Conservation (phyloP, 768 basidiomycete species). For the Mycena latifolia region DNA sequence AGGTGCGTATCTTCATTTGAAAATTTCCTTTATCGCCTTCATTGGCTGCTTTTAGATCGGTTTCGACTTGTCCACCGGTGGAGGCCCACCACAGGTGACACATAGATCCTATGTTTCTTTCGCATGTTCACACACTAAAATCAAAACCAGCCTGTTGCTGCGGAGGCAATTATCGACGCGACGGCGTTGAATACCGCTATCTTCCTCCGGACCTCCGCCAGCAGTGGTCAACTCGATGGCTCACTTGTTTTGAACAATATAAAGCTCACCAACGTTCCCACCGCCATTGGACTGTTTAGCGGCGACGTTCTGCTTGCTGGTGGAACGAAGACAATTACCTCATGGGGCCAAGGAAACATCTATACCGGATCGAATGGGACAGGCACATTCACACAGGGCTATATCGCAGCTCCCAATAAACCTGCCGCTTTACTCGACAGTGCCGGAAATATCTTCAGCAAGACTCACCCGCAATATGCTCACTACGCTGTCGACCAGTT, state of each 20-base stretch:
- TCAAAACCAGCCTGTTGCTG: slow-evolving; percentile 63
- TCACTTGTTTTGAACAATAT: slow-evolving; percentile 78
- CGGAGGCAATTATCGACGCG: slow-evolving; percentile 74
- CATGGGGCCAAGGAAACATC: slow-evolving; percentile 86
- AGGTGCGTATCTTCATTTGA: slow-evolving; percentile 40
- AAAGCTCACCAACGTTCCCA: slow-evolving; percentile 68
- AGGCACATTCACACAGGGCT: slow-evolving; percentile 63
- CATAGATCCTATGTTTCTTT: background rate
- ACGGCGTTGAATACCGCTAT: slow-evolving; percentile 69
- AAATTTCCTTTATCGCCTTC: slow-evolving; percentile 14
- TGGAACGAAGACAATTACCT: slow-evolving; percentile 69
- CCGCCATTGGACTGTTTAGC: slow-evolving; percentile 67
- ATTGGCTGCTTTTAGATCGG: slow-evolving; percentile 55
- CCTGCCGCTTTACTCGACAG: slow-evolving; percentile 68
- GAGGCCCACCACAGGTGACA: slow-evolving; percentile 55
- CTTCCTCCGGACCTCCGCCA: slow-evolving; percentile 69
- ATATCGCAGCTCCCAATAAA: slow-evolving; percentile 64
- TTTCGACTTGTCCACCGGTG: slow-evolving; percentile 69
- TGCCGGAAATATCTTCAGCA: slow-evolving; percentile 73
- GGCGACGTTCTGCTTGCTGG: slow-evolving; percentile 71
- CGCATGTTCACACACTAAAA: background rate
- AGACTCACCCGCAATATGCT: slow-evolving; percentile 76
- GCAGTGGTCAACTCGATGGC: slow-evolving; percentile 61
- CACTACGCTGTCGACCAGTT: slow-evolving; percentile 72
- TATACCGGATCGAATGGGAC: slow-evolving; percentile 64